A percentile compares a stretch with the other conserved stretches of the same genome.
These are phyloP conservation scores for Chimonanthus salicifolius DNA, from an alignment of 164 flowering plant genomes.

Conservation along the genomic window DNA sequence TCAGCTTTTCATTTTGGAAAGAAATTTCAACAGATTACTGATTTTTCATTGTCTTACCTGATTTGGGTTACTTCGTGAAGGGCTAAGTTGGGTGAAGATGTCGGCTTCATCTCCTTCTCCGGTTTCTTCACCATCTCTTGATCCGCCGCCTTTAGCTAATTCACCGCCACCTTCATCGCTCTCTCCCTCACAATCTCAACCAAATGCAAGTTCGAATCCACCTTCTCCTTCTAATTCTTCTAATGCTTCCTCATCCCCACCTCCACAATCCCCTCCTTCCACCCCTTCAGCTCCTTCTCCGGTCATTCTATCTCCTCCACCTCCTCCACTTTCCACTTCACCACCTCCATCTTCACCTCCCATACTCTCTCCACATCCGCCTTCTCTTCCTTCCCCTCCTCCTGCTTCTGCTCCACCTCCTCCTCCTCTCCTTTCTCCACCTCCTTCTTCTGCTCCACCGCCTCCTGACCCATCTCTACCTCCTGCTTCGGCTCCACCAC, in stretches of 20 bases:
- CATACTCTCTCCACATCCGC: conserved; percentile 7
- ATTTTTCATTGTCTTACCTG: neutral
- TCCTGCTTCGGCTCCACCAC: conserved; percentile 7
- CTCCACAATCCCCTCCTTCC: conserved; percentile 12
- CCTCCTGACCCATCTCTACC: conserved; percentile 11
- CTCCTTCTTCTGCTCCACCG: conserved; percentile 3
- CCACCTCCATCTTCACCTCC: conserved; percentile 8
- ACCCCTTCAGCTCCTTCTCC: conserved; percentile 18
- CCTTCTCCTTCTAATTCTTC: conserved; percentile 16
- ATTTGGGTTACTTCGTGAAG: neutral
- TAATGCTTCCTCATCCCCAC: conserved; percentile 13
- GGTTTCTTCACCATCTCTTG: conserved; percentile 25
- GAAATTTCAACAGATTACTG: neutral
- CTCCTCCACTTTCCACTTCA: conserved; percentile 9
- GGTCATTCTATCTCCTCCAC: conserved; percentile 17
- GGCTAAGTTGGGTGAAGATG: conserved; percentile 12
- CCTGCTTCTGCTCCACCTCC: conserved; percentile 9
- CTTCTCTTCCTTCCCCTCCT: conserved; percentile 8
- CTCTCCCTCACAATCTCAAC: conserved; percentile 10
- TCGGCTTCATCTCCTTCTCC: conserved; percentile 31
- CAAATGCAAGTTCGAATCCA: neutral
- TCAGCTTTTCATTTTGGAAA: neutral
- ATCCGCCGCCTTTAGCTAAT: conserved; percentile 22
- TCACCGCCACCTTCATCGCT: conserved; percentile 20
- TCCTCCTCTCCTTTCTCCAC: conserved; percentile 2